Base-by-base conservation (phyloP, 768 basidiomycete species). In the Leccinum imitatum region DNA sequence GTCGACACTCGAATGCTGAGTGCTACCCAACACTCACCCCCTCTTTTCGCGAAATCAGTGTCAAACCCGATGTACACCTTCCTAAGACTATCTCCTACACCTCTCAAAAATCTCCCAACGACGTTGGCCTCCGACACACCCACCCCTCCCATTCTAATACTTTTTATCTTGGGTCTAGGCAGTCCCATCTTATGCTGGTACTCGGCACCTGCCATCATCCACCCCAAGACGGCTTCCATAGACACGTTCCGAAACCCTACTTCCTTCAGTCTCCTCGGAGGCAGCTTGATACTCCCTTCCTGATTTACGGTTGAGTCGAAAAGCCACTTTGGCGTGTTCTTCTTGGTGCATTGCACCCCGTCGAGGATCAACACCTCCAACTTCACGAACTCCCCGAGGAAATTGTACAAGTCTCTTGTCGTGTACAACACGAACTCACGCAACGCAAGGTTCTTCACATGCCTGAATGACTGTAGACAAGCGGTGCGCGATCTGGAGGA, bases 61-160 rank as follows among this genome's bases (percentile, higher is more conserved):
- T 69, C 65, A 23, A 75, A 73, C 37, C 72, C 73, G 31, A 73
- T 67, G 27, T 68, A 53, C 46, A 73, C 60, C 59, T 66, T 71
- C 54, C 58, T 65, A 56, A 73, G 53, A 47, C 56, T 63, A 17
- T 56, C 54, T 17, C 72, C 72, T 25, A 63, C 50, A 13, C 23
- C 61, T 35, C 59, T 64, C 51, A 73, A 50, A 58, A 75, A 73
- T 31, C 50, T 66, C 27, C 73, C 72, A 14, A 73, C 62, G 1
- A 67, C 52, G 6, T 55, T 61, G 35, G 72, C 73, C 53, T 71
- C 71, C 9, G 63, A 62, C 7, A 63, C 60, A 5, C 66, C 69
- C 13, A 73, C 64, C 0, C 71, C 69, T 57, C 73, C 72, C 54
- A 73, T 58, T 47, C 73, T 66, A 52, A 73, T 19, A 15, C 51